These are phyloP conservation scores for Alternaria arborescens DNA, from an alignment of 2,329 filamentous ascomycete species.

Conservation along the genomic window DNA sequence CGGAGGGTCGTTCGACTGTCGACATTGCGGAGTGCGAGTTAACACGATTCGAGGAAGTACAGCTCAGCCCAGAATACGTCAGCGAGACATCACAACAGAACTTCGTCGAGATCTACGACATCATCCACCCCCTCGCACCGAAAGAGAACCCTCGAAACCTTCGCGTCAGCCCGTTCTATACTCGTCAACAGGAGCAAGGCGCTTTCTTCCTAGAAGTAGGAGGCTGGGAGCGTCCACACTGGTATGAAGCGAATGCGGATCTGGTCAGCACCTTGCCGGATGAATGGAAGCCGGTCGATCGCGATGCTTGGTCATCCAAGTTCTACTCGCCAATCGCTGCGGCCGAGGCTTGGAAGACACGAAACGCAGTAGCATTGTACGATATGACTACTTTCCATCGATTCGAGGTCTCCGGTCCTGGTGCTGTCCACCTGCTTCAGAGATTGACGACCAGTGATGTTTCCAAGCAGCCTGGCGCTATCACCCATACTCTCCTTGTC, in stretches of 20 bases:
- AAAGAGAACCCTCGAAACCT: conserved; percentile 66
- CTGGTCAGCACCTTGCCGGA: conserved; percentile 62
- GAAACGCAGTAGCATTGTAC: conserved; percentile 68
- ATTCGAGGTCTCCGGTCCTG: conserved; percentile 66
- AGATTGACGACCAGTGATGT: conserved; percentile 62
- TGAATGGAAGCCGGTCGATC: conserved; percentile 63
- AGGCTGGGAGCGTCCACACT: conserved; percentile 70
- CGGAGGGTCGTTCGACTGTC: conserved; percentile 63
- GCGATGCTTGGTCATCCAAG: conserved; percentile 66
- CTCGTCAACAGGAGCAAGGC: conserved; percentile 63
- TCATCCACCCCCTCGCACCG: conserved; percentile 68
- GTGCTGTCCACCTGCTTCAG: conserved; percentile 64
- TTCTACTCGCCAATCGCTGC: conserved; percentile 68
- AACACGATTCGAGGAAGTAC: conserved; percentile 68
- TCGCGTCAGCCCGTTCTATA: conserved; percentile 66
- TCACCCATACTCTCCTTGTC: conserved; percentile 67
- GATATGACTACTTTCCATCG: conserved; percentile 69
- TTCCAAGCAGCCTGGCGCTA: conserved; percentile 56
- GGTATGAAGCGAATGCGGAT: conserved; percentile 66
- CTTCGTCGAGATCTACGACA: conserved; percentile 72
- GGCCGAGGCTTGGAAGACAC: conserved; percentile 71
- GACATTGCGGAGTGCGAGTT: conserved; percentile 69
- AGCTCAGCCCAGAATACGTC: conserved; percentile 65
- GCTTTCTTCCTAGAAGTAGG: conserved; percentile 67
- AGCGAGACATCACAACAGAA: conserved; percentile 67